Percentiles rank a stretch among this genome's conserved stretches.
Evolutionary conservation across 345 rosid genomes (phyloP).

Genomic region (Mangifera indica): DNA sequence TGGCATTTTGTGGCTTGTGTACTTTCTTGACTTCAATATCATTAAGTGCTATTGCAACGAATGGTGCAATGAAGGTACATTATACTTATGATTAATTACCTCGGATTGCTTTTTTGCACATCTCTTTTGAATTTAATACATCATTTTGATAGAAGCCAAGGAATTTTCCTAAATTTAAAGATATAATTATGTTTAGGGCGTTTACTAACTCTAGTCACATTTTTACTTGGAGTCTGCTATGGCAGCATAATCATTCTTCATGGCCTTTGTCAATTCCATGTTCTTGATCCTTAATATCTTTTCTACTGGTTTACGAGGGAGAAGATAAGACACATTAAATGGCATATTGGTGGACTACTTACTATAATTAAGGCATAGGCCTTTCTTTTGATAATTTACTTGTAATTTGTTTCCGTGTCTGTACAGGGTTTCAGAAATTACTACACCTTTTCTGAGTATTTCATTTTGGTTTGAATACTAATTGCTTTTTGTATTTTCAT

Average conservation of each 20-base stretch:
- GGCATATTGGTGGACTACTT: background rate
- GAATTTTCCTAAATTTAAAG: too few relatives aligned
- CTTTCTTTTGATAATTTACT: background rate
- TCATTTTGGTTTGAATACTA: constrained; percentile 13
- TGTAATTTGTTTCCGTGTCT: background rate
- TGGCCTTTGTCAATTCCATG: background rate
- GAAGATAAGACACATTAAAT: background rate
- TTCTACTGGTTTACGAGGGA: background rate
- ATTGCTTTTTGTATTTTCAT: constrained; percentile 18
- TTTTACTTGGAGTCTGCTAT: background rate
- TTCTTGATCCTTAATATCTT: background rate
- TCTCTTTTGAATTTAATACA: background rate
- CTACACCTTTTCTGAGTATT: background rate
- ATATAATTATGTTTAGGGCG: too few relatives aligned
- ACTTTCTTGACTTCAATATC: constrained; percentile 94
- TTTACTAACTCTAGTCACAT: too few relatives aligned
- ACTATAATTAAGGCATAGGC: background rate
- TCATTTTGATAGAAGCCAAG: too few relatives aligned
- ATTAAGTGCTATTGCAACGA: constrained; percentile 98
- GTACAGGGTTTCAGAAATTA: background rate
- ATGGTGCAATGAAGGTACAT: constrained; percentile 98
- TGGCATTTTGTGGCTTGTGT: constrained; percentile 85
- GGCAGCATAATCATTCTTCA: too few relatives aligned
- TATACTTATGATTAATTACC: background rate
- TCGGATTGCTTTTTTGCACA: background rate